phyloP scores from a whole-genome alignment of 2,329 filamentous ascomycete genomes.

The Tympanopsis confertula region DNA sequence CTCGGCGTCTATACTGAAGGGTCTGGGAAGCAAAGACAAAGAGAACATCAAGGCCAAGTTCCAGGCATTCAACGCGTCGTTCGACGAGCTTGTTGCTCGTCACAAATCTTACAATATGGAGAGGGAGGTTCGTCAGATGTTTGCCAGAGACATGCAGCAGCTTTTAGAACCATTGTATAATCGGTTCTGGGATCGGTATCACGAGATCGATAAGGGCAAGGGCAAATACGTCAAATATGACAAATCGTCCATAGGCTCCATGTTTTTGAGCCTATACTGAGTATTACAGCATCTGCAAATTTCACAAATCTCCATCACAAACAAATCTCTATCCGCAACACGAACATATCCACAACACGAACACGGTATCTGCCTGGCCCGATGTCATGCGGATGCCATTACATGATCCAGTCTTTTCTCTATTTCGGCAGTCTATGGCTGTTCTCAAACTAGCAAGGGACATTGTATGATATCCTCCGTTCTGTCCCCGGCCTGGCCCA shows the following conservation, averaged over 20 bases:
- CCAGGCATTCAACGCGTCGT: conserved; percentile 75
- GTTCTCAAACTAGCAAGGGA: no score
- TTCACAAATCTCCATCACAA: not conserved
- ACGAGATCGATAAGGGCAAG: conserved; percentile 94
- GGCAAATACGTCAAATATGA: conserved; percentile 98
- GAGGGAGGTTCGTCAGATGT: conserved; percentile 68
- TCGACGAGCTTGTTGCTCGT: conserved; percentile 75
- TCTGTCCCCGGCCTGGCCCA: no score
- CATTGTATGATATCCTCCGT: no score
- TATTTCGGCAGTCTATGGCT: no score
- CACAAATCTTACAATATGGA: conserved; percentile 87
- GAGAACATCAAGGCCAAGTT: conserved; percentile 96
- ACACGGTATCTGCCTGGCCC: no score
- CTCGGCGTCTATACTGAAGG: conserved; percentile 73
- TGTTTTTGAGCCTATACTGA: conserved; percentile 41
- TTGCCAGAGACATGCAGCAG: conserved; percentile 75
- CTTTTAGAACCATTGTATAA: conserved; percentile 91
- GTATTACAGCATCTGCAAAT: conserved; percentile 9
- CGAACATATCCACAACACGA: no score
- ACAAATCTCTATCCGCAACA: not conserved
- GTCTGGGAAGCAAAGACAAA: conserved; percentile 77
- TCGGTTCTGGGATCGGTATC: conserved; percentile 92
- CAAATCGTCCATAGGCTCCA: conserved; percentile 65
- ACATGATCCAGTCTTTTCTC: no score
- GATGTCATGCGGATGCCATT: no score